A percentile compares a stretch with the other conserved stretches of the same genome.
phyloP scores from a whole-genome alignment of 257 asterid species.

The Jacaranda copaia region DNA sequence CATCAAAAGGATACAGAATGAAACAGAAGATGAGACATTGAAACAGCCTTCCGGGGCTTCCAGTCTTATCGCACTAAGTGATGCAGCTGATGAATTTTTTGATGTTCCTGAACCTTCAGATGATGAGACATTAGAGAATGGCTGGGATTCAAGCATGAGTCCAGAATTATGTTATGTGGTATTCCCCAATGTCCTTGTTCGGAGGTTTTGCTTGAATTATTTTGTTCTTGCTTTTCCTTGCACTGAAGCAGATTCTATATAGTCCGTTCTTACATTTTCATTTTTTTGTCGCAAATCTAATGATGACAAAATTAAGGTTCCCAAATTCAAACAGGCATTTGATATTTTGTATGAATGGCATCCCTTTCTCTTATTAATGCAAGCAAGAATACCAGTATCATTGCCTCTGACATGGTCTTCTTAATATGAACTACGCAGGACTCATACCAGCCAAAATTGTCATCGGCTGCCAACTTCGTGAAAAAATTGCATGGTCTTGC shows the following conservation, averaged over 20 bases:
- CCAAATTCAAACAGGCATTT: too few species aligned
- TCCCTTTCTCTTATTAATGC: too few species aligned
- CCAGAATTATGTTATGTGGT: constrained; percentile 59
- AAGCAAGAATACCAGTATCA: too few species aligned
- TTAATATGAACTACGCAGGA: constrained; percentile 50
- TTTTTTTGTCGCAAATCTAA: too few species aligned
- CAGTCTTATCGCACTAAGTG: constrained; percentile 65
- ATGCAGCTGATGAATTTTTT: constrained; percentile 76
- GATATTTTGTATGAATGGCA: too few species aligned
- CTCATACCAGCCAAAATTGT: constrained; percentile 51
- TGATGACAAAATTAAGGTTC: too few species aligned
- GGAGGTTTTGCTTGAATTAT: background rate
- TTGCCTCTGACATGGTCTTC: too few species aligned
- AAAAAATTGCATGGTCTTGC: constrained; percentile 73
- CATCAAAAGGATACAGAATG: constrained; percentile 37
- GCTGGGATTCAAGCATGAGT: constrained; percentile 45
- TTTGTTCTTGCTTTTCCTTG: background rate
- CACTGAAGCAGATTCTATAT: background rate
- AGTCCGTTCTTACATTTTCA: background rate
- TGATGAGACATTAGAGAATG: constrained; percentile 58
- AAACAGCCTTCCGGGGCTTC: constrained; percentile 49
- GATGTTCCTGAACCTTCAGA: constrained; percentile 77
- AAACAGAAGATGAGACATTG: constrained; percentile 40
- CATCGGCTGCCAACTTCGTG: constrained; percentile 70
- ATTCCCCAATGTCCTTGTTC: constrained; percentile 24